Conservation (phyloP, 495 filamentous ascomycete species). For the Cercophora sp. region DNA sequence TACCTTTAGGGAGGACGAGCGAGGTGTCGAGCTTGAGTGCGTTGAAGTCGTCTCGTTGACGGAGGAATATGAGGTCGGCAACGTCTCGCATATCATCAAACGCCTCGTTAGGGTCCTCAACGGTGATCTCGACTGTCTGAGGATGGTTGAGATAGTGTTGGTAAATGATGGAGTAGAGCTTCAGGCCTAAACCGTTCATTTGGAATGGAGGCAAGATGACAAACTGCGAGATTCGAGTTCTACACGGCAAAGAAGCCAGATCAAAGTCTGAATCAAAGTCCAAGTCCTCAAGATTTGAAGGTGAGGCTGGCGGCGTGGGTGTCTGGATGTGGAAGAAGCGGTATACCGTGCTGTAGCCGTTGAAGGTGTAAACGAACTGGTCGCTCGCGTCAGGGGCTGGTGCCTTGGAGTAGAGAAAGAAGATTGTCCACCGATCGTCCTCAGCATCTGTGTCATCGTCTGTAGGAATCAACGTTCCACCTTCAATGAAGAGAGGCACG, state of each 20-base stretch:
- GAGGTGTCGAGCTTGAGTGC: slow-evolving; percentile 49
- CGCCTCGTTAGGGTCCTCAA: slow-evolving; percentile 92
- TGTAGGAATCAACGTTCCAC: slow-evolving; percentile 65
- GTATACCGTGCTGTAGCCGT: slow-evolving; percentile 85
- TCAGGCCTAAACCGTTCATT: slow-evolving; percentile 68
- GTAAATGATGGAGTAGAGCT: slow-evolving; percentile 78
- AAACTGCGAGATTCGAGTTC: slow-evolving; percentile 89
- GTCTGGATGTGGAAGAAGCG: slow-evolving; percentile 63
- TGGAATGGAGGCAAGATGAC: slow-evolving; percentile 88
- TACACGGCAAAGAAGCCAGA: slow-evolving; percentile 50
- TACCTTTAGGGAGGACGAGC: slow-evolving; percentile 28
- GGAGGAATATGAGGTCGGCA: slow-evolving; percentile 70
- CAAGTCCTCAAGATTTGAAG: slow-evolving; percentile 20
- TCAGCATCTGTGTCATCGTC: slow-evolving; percentile 57
- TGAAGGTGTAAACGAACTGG: slow-evolving; percentile 63
- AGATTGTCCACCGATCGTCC: slow-evolving; percentile 77
- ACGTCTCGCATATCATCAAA: slow-evolving; percentile 89
- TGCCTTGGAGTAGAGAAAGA: slow-evolving; percentile 73
- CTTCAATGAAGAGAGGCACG: slow-evolving; percentile 88
- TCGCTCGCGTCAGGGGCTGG: slow-evolving; percentile 37
- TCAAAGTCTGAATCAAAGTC: slow-evolving; percentile 27
- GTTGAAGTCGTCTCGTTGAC: slow-evolving; percentile 47
- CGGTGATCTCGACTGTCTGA: slow-evolving; percentile 74
- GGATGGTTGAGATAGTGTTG: slow-evolving; percentile 56
- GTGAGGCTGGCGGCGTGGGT: slow-evolving; percentile 21